phyloP scores from a whole-genome alignment of 176 grass and related monocot species.

The Bromus sterilis region DNA sequence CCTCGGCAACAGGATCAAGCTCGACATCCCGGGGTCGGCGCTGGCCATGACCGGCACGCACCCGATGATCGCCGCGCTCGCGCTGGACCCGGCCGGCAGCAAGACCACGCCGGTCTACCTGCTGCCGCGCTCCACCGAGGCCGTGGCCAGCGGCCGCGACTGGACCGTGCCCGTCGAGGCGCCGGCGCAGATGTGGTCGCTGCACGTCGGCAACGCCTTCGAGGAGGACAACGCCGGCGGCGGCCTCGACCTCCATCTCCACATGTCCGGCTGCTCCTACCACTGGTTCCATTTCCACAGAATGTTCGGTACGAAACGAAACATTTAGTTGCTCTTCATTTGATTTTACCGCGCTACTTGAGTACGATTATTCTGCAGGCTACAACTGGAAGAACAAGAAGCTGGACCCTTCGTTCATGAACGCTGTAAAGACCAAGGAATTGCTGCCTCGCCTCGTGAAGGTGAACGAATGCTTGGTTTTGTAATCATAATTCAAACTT shows the following conservation, averaged over 20 bases:
- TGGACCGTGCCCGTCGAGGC: conserved; percentile 69
- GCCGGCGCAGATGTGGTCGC: conserved; percentile 62
- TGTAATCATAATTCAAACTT: background rate
- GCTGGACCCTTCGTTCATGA: conserved; percentile 93
- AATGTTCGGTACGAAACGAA: conserved; percentile 60
- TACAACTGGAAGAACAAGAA: conserved; percentile 69
- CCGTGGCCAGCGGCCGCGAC: conserved; percentile 18
- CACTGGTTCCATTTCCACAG: conserved; percentile 85
- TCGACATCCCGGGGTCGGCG: conserved; percentile 69
- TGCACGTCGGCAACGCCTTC: conserved; percentile 83
- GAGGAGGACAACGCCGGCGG: conserved; percentile 57
- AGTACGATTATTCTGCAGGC: conserved; percentile 19
- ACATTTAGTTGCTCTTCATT: background rate
- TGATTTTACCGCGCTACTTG: background rate
- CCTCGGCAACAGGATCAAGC: conserved; percentile 81
- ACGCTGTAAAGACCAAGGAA: conserved; percentile 31
- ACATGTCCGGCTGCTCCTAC: conserved; percentile 83
- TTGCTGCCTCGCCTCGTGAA: conserved; percentile 67
- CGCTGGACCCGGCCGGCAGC: conserved; percentile 59
- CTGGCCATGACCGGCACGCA: conserved; percentile 65
- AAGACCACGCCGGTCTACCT: conserved; percentile 74
- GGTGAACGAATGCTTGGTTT: conserved; percentile 9
- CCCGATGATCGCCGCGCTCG: conserved; percentile 79
- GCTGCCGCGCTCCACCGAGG: conserved; percentile 55
- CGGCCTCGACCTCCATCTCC: conserved; percentile 40